Percentiles rank a stretch among this genome's conserved stretches.
These are phyloP conservation scores for Epicoccum sorghinum DNA, from an alignment of 2,329 filamentous ascomycete species.

Conservation along the genomic window DNA sequence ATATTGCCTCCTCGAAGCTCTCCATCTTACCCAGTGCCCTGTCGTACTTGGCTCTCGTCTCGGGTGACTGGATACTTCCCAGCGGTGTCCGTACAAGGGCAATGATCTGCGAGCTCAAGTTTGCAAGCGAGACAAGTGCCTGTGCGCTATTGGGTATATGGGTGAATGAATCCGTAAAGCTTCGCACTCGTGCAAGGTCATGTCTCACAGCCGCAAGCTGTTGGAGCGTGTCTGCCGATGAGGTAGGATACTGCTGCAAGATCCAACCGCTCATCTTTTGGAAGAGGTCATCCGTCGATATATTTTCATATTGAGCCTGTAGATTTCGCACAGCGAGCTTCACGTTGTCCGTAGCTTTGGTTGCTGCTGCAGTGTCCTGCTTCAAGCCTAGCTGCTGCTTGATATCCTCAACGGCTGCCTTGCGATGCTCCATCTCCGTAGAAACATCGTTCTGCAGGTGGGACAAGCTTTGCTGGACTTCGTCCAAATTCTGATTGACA, in stretches of 20 bases:
- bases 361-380: constrained; percentile 2
- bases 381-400: constrained; percentile 2
- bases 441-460: neutral
- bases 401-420: neutral
- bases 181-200: constrained; percentile 10
- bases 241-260: constrained; percentile 23
- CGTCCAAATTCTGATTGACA: no score
- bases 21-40: neutral
- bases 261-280: constrained; percentile 34
- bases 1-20: no score
- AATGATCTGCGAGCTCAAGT: constrained; percentile 3
- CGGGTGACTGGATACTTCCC: neutral
- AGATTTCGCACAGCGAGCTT: constrained; percentile 18
- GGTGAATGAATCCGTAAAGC: neutral
- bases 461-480: neutral
- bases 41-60: neutral
- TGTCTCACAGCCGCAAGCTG: constrained; percentile 8
- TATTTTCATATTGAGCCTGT: constrained; percentile 34
- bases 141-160: constrained; percentile 7
- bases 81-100: neutral
- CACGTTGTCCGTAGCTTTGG: constrained; percentile 7
- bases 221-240: constrained; percentile 2
- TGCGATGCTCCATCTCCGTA: neutral
- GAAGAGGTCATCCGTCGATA: constrained; percentile 28
- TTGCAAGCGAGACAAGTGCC: neutral